Percentiles rank a stretch among this genome's conserved stretches.
Conservation (phyloP, 768 basidiomycete species). For the Suillus variegatus region DNA sequence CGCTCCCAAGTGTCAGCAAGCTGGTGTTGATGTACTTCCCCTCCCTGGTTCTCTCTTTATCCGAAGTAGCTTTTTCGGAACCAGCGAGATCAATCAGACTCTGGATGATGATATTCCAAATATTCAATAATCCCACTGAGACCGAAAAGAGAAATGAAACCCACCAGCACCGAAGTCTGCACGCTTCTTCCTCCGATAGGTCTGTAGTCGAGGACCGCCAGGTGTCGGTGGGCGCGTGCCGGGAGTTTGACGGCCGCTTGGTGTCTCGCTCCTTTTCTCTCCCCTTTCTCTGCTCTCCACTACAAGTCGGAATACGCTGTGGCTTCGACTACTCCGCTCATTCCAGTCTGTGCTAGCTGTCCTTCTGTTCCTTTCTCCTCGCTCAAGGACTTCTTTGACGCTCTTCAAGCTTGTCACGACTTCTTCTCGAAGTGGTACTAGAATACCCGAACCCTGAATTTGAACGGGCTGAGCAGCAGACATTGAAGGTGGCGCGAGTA, state of each 20-base stretch:
- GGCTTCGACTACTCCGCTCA: conserved; percentile 90
- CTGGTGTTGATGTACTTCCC: conserved; percentile 98
- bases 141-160: conserved; percentile 21
- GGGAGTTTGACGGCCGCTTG: conserved; percentile 53
- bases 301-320: conserved; percentile 91
- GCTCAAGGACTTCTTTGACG: conserved; percentile 79
- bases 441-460: conserved; percentile 68
- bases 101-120: conserved; percentile 36
- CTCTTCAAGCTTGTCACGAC: conserved; percentile 90
- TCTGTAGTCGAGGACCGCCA: conserved; percentile 68
- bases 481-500: conserved; percentile 72
- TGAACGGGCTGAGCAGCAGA: conserved; percentile 62
- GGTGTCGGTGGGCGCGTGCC: conserved; percentile 51
- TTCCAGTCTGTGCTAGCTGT: conserved; percentile 99
- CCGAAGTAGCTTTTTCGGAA: conserved; percentile 93
- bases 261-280: conserved; percentile 39
- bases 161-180: conserved; percentile 72
- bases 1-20: conserved; percentile 87
- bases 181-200: conserved; percentile 79
- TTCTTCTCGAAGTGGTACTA: conserved; percentile 84
- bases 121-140: conserved; percentile 3
- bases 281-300: conserved; percentile 83
- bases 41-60: conserved; percentile 94
- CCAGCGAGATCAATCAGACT: conserved; percentile 96
- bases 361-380: conserved; percentile 85